Base-by-base conservation (phyloP, 2,329 filamentous ascomycete genomes). In the Pyrenophora tritici-repentis region DNA sequence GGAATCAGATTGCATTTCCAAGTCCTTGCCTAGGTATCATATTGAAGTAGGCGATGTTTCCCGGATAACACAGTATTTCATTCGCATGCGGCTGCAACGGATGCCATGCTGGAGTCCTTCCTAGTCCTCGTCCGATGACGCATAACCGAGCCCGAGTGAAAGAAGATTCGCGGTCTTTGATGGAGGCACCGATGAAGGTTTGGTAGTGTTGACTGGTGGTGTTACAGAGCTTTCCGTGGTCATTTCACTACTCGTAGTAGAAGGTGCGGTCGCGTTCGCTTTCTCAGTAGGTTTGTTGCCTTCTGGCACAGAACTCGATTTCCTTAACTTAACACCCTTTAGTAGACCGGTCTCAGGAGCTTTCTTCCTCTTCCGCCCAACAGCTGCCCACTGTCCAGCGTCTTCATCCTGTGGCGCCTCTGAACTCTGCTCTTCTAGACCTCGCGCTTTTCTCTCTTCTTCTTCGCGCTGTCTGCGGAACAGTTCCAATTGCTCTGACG, bases 381-480 rank as follows among this genome's bases (percentile, higher is more conserved):
- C 73, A 13, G 76, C 73, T 4, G 70, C 68, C 83, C 83, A 85
- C 43, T 79, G 73, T 41, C 76, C 76, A 42, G 70, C 73, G 40
- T 78, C 76, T 43, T 73, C 73, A 41, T 75, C 70, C 14, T 32
- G 24, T 3, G 62, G 67, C 2, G 43, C 50, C 18, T 70, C 70
- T 4, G 69, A 65, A n/a, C 65, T 68, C 17, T 73, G 69, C 38
- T 76, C 76, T 8, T 76, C 67, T 1, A 76, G 62, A 4, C 44
- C 49, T 17, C 39, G 45, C 5, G 56, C 71, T 26, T 74, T 77
- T 58, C 79, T 79, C 66, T 86, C 83, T 1, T 79, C 81, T 55
- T 84, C 80, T 56, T 86, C 82, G 53, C 82, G 83, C 61, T 83
- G 81, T 54, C 77, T 78, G 24, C 83, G 79, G 58, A 87, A 87